Conservation (phyloP, 164 flowering plant genomes). For the Hamamelis virginiana region DNA sequence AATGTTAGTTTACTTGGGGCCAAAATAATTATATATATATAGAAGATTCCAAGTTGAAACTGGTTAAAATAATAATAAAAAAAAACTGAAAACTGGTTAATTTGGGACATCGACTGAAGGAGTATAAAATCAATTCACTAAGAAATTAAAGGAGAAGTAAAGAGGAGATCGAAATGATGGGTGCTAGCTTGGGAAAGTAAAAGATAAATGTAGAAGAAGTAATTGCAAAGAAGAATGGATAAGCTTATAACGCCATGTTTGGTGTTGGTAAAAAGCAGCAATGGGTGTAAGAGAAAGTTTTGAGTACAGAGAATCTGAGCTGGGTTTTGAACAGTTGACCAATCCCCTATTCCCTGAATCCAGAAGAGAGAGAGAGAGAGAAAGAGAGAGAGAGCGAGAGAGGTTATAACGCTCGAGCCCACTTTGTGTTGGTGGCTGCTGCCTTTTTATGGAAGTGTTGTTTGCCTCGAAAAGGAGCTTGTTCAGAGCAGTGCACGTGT, state of each 20-base stretch:
- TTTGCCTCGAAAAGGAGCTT: constrained; percentile 48
- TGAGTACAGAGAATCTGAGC: constrained; percentile 22
- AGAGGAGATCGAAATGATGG: not conserved
- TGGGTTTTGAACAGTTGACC: constrained; percentile 18
- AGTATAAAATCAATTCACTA: too few relatives aligned
- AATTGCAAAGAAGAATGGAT: constrained; percentile 3
- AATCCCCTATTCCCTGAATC: constrained; percentile 8
- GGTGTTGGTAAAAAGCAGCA: not conserved
- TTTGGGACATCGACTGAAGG: too few relatives aligned
- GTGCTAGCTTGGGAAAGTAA: not conserved
- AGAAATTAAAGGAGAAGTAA: not conserved
- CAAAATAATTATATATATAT: too few relatives aligned
- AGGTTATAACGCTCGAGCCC: not conserved
- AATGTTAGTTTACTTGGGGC: too few relatives aligned
- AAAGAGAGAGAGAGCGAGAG: not conserved
- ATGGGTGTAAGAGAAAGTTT: not conserved
- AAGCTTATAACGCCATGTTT: not conserved
- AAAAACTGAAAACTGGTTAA: too few relatives aligned
- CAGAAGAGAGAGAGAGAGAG: constrained; percentile 13
- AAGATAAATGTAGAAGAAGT: not conserved
- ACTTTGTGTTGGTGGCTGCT: constrained; percentile 3
- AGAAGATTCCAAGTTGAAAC: too few relatives aligned
- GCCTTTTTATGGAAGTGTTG: constrained; percentile 23
- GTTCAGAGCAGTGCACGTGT: constrained; percentile 41
- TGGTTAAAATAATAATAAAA: too few relatives aligned